Evolutionary conservation across 768 basidiomycete genomes (phyloP).

Genomic region (Podaxis mareebaensis): DNA sequence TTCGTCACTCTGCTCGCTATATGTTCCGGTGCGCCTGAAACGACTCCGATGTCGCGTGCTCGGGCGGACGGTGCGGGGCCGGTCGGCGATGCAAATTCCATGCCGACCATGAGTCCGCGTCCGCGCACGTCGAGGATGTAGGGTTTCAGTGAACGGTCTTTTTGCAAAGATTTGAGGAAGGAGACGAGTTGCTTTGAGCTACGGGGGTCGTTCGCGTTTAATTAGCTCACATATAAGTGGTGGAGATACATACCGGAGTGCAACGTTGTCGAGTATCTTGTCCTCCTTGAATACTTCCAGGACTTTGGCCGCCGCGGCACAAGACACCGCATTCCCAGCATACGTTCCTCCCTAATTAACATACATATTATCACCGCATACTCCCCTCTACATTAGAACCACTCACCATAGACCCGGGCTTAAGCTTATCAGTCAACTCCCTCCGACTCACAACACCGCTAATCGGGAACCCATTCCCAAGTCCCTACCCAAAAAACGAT

Average conservation of each 20-base stretch:
- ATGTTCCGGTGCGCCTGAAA: slow-evolving; percentile 35
- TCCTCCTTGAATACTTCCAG: slow-evolving; percentile 77
- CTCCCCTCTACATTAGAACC: background rate
- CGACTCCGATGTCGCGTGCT: slow-evolving; percentile 44
- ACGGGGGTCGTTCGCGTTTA: background rate
- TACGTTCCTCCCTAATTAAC: slow-evolving; percentile 59
- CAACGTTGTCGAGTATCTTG: slow-evolving; percentile 80
- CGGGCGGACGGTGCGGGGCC: slow-evolving; percentile 30
- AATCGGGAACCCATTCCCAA: slow-evolving; percentile 93
- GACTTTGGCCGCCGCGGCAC: slow-evolving; percentile 88
- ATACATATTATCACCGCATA: slow-evolving; percentile 12
- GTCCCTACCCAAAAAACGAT: slow-evolving; percentile 38
- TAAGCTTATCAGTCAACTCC: slow-evolving; percentile 77
- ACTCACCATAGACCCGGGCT: slow-evolving; percentile 77
- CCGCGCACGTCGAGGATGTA: slow-evolving; percentile 88
- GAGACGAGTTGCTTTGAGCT: slow-evolving; percentile 76
- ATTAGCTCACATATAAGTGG: background rate
- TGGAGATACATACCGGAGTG: slow-evolving; percentile 49
- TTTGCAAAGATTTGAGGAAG: slow-evolving; percentile 55
- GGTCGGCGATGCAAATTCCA: slow-evolving; percentile 73
- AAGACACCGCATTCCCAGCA: slow-evolving; percentile 89
- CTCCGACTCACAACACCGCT: slow-evolving; percentile 81
- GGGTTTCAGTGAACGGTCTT: slow-evolving; percentile 49
- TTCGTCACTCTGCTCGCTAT: slow-evolving; percentile 72
- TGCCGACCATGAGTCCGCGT: slow-evolving; percentile 83